Evolutionary conservation across 371 early-diverging fungal genomes (phyloP).

Genomic region (Mucor circinelloides): DNA sequence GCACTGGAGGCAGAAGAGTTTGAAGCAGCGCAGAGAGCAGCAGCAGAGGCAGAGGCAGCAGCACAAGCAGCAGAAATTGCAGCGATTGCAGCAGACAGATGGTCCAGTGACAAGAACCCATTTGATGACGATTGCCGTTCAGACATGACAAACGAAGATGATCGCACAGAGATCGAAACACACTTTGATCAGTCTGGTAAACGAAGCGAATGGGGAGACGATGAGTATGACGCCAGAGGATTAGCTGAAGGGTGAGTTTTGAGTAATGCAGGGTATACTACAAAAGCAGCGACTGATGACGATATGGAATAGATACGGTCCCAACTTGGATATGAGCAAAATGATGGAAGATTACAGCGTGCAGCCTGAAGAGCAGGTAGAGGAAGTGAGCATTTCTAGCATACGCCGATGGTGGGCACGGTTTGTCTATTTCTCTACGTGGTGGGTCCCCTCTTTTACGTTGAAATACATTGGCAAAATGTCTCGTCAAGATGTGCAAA

Average conservation of each 20-base stretch:
- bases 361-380: constrained; percentile 38
- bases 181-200: constrained; percentile 24
- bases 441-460: constrained; percentile 74
- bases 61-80: constrained; percentile 41
- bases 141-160: constrained; percentile 38
- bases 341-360: constrained; percentile 46
- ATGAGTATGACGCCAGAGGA: constrained; percentile 27
- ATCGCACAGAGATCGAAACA: constrained; percentile 31
- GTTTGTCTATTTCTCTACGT: constrained; percentile 71
- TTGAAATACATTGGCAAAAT: constrained; percentile 70
- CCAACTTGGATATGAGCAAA: constrained; percentile 50
- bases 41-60: constrained; percentile 43
- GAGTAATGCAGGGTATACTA: not conserved
- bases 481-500: constrained; percentile 84
- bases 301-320: constrained; percentile 27
- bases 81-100: constrained; percentile 24
- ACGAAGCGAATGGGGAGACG: constrained; percentile 40
- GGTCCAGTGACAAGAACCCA: constrained; percentile 28
- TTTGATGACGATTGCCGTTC: constrained; percentile 41
- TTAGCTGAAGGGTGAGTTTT: constrained; percentile 30
- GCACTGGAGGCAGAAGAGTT: constrained; percentile 33
- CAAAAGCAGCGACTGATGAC: not conserved
- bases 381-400: constrained; percentile 57
- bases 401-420: constrained; percentile 73
- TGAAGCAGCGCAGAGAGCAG: constrained; percentile 23